Evolutionary conservation across 305 asterid genomes (phyloP), one percentile per base, ranked within the genome.

Genomic region (Fraxinus greggii): DNA sequence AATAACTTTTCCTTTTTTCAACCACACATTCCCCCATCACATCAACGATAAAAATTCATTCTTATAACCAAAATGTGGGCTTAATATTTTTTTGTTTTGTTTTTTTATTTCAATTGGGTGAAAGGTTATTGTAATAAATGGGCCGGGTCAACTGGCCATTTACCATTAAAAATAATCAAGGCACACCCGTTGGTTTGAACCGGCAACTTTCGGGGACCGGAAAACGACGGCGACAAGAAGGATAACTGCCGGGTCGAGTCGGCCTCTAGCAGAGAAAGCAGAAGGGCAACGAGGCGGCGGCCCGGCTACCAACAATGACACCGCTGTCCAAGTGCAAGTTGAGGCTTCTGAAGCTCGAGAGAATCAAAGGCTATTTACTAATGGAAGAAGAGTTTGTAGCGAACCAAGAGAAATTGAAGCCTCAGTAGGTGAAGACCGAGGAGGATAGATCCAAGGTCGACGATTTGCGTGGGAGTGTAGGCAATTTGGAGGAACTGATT

Each of bases 361-460:
- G 98, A 3, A 88, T 93, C 65, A 95, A 95, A 85, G 98, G 93
- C 78, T 95, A 93, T 59, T 85, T 95, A 7, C 61, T 95, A 5
- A 95, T 95, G 98, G 98, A 95, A 72, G 98, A 94, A 85, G 97
- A 94, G 85, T 94, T 94, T 77, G 98, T 94, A 7, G 91, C 97
- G 3, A 95, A 93, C 86, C 98, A 95, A 82, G 98, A 95, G 84
- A 78, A 97, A 38, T 59, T 95, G 87, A 95, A 95, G 87, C 98
- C 98, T 36, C 98, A 92, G 88, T 97, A 95, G 88, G 97, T 93
- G 91, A 95, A 93, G 90, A 95, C 98, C 4, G 98, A 95, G 88
- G 98, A 95, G 89, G 98, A 95, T 84, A 81, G 98, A n/a, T 91
- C 96, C 1, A 95, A 95, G 86, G 98, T 95, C 40, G 98, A 95